Conservation (phyloP, 2,329 filamentous ascomycete species). For the Hymenoscyphus linearis region DNA sequence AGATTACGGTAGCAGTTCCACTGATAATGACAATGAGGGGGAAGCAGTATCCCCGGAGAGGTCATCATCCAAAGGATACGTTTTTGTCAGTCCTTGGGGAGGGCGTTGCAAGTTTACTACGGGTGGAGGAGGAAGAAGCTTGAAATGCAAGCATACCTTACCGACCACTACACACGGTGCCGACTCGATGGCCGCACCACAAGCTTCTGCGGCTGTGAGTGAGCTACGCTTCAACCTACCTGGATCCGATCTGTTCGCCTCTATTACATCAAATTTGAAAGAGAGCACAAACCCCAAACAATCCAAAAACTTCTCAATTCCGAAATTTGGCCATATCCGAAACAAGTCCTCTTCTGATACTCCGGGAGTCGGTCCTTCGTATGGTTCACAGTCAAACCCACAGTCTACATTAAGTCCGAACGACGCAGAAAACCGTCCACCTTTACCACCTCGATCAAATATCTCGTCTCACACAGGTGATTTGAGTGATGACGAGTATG, state of each 20-base stretch:
- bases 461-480: slow-evolving; percentile 8
- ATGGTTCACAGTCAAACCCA: slow-evolving; percentile 20
- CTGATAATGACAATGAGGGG: slow-evolving; percentile 4
- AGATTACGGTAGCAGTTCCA: slow-evolving; percentile 17
- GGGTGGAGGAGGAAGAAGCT: slow-evolving; percentile 65
- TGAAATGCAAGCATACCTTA: slow-evolving; percentile 71
- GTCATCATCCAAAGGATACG: slow-evolving; percentile 51
- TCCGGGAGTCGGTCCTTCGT: slow-evolving; percentile 16
- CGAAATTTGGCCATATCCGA: slow-evolving; percentile 24
- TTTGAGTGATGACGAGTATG: slow-evolving; percentile 17
- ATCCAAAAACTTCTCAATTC: slow-evolving; percentile 14
- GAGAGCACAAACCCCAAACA: slow-evolving; percentile 17
- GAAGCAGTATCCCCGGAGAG: slow-evolving; percentile 13
- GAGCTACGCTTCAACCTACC: slow-evolving; percentile 90
- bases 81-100: slow-evolving; percentile 82
- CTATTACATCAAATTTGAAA: slow-evolving; percentile 17
- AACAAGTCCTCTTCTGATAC: slow-evolving; percentile 32
- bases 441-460: slow-evolving; percentile 21
- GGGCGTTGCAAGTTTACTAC: slow-evolving; percentile 82
- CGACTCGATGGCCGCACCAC: slow-evolving; percentile 12
- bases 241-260: slow-evolving; percentile 44
- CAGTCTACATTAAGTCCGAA: slow-evolving; percentile 23
- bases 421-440: slow-evolving; percentile 24
- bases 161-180: slow-evolving; percentile 33
- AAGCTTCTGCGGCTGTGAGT: slow-evolving; percentile 48